Evolutionary conservation across 257 asterid genomes (phyloP).

Genomic region (Fraxinus anomala): DNA sequence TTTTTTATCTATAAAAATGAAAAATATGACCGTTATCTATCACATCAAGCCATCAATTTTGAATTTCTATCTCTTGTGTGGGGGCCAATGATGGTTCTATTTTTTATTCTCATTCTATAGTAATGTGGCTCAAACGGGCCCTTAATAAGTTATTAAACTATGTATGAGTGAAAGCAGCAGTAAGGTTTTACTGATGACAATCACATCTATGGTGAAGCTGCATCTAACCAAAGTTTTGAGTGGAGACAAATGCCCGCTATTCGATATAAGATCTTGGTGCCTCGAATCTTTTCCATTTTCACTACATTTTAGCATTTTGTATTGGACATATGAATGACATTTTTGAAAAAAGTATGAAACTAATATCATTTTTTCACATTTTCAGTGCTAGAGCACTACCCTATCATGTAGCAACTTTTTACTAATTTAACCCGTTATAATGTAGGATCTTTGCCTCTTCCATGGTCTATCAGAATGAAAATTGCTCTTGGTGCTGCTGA

Average conservation of each 20-base stretch:
- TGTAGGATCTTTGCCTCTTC: constrained; percentile 63
- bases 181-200: neutral
- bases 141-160: neutral
- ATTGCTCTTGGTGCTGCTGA: constrained; percentile 64
- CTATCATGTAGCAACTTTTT: neutral
- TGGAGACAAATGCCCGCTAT: neutral
- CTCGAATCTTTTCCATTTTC: neutral
- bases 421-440: constrained; percentile 17
- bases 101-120: no score
- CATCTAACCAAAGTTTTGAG: neutral
- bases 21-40: no score
- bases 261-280: neutral
- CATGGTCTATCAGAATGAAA: constrained; percentile 67
- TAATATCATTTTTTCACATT: neutral
- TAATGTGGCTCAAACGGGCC: no score
- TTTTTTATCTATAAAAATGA: no score
- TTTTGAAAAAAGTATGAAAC: neutral
- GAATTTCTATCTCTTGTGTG: no score
- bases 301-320: neutral
- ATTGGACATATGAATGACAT: neutral
- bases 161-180: neutral
- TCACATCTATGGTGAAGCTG: neutral
- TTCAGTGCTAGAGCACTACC: neutral
- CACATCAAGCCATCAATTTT: no score
- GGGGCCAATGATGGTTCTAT: no score